Evolutionary conservation across 306 rosid genomes (phyloP).

Genomic region (Castanea crenata): DNA sequence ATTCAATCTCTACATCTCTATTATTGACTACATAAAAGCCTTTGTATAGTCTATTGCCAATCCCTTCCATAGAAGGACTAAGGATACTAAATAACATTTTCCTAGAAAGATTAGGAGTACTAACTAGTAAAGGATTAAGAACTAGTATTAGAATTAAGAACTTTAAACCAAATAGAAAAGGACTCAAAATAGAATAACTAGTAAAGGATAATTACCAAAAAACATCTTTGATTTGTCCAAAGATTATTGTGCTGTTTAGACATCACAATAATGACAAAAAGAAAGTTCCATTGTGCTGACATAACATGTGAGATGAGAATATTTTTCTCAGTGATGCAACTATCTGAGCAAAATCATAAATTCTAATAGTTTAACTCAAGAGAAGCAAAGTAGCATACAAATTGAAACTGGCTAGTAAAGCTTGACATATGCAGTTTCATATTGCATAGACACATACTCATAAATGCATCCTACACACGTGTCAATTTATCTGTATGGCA

Average conservation of each 20-base stretch:
- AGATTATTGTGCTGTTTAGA: not conserved
- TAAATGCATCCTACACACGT: not conserved
- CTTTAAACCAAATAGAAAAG: too few relatives aligned
- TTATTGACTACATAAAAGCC: too few relatives aligned
- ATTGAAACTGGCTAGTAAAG: not conserved
- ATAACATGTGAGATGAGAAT: not conserved
- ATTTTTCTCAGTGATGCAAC: not conserved
- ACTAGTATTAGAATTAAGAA: too few relatives aligned
- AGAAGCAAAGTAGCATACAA: not conserved
- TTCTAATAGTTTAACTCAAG: not conserved
- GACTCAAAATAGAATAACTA: not conserved
- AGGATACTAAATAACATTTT: too few relatives aligned
- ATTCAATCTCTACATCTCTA: too few relatives aligned
- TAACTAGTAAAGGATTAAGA: too few relatives aligned
- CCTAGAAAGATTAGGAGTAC: too few relatives aligned
- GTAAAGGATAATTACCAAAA: not conserved
- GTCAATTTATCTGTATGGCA: not conserved
- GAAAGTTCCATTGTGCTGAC: not conserved
- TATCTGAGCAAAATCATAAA: conserved; percentile 4
- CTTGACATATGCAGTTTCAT: not conserved
- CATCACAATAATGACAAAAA: not conserved
- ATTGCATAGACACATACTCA: not conserved
- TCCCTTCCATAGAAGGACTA: too few relatives aligned
- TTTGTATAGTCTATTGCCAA: too few relatives aligned
- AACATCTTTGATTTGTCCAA: conserved; percentile 5